Conservation (phyloP, 495 filamentous ascomycete species). For the Trichoderma asperelloides region DNA sequence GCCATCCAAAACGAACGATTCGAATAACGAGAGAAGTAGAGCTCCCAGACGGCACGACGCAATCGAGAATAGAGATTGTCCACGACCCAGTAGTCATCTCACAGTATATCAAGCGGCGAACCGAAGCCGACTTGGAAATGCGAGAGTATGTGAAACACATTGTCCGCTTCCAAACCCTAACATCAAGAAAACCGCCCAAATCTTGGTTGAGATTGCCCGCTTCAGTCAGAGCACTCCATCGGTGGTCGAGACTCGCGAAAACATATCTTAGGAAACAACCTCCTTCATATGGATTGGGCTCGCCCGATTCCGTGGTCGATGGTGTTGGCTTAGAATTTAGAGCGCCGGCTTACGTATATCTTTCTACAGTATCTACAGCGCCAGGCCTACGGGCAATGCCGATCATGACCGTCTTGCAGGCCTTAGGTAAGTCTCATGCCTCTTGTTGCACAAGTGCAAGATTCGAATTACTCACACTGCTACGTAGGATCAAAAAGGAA, state of each 20-base stretch:
- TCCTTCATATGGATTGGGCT: constrained; percentile 6
- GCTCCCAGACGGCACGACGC: constrained; percentile 53
- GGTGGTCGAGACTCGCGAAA: not conserved
- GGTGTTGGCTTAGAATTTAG: not conserved
- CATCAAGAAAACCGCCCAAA: not conserved
- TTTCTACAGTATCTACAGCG: constrained; percentile 35
- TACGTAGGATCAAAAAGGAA: constrained; percentile 59
- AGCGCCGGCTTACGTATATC: constrained; percentile 17
- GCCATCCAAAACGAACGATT: constrained; percentile 57
- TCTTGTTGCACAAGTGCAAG: not conserved
- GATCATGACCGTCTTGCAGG: constrained; percentile 41
- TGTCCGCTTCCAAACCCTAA: not conserved
- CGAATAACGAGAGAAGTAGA: constrained; percentile 61
- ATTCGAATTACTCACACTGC: not conserved
- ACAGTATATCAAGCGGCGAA: constrained; percentile 46
- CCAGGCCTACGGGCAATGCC: constrained; percentile 61
- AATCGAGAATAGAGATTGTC: constrained; percentile 52
- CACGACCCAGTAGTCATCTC: constrained; percentile 67
- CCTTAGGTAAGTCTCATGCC: constrained; percentile 20
- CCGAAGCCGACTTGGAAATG: constrained; percentile 51
- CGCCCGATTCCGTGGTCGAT: not conserved
- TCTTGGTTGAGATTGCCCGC: not conserved
- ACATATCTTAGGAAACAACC: not conserved
- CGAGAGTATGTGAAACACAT: constrained; percentile 45
- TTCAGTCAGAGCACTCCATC: not conserved